Evolutionary conservation across 106 monocot species (phyloP).

Genomic region (Vanilla planifolia): DNA sequence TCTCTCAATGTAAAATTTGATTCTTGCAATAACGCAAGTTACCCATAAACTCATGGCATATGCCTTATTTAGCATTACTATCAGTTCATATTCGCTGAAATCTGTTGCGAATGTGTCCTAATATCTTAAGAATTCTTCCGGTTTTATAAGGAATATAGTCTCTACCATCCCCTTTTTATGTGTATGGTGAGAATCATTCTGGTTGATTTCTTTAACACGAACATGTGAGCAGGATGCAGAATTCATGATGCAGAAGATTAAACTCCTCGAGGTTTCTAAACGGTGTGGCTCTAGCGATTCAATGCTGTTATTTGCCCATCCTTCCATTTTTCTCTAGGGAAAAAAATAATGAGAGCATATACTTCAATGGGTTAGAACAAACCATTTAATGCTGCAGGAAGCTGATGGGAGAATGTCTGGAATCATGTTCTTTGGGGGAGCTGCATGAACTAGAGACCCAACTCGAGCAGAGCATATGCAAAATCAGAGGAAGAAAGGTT

Average conservation of each 20-base stretch:
- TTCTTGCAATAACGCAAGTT: no score
- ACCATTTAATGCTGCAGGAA: slow-evolving; percentile 24
- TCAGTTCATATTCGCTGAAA: no score
- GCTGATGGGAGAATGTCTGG: slow-evolving; percentile 33
- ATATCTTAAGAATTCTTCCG: no score
- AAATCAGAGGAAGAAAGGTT: slow-evolving; percentile 51
- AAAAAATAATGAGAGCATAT: neutral
- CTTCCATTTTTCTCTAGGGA: neutral
- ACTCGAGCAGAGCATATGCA: slow-evolving; percentile 36
- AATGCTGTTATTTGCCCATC: neutral
- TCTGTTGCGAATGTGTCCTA: no score
- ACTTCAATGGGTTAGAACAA: neutral
- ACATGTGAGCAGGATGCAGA: slow-evolving; percentile 32
- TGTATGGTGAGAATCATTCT: no score
- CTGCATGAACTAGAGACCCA: slow-evolving; percentile 41
- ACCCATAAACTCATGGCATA: no score
- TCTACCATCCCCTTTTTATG: no score
- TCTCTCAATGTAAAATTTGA: neutral
- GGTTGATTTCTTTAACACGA: slow-evolving; percentile 20
- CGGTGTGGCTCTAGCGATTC: slow-evolving; percentile 11
- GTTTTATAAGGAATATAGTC: no score
- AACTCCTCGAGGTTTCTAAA: slow-evolving; percentile 40
- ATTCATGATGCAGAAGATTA: slow-evolving; percentile 30
- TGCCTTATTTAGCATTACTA: no score
- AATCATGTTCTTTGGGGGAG: slow-evolving; percentile 40